Percentiles rank a stretch among this genome's conserved stretches.
These are phyloP conservation scores for Hypoxylon sp. DNA, from an alignment of 2,329 filamentous ascomycete genomes.

Conservation along the genomic window DNA sequence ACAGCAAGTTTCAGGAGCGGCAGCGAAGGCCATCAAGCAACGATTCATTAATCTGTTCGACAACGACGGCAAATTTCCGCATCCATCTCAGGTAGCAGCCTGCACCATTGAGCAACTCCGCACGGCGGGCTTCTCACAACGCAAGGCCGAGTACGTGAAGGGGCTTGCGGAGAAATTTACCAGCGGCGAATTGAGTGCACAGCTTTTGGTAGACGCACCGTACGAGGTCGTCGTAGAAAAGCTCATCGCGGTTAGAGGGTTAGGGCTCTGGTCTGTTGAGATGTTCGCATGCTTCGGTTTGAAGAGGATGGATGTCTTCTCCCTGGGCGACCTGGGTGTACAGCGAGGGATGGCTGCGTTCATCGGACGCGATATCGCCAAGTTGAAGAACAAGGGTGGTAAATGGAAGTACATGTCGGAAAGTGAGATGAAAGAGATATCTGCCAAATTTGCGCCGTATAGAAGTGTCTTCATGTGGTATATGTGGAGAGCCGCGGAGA, in stretches of 20 bases:
- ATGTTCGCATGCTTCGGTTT: conserved; percentile 99
- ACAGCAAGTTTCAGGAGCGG: conserved; percentile 95
- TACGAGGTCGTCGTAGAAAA: conserved; percentile 89
- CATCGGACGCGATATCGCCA: conserved; percentile 84
- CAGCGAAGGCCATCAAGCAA: conserved; percentile 88
- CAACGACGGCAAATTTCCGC: conserved; percentile 72
- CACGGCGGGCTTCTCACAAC: conserved; percentile 88
- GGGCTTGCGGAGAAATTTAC: conserved; percentile 88
- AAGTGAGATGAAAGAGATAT: conserved; percentile 88
- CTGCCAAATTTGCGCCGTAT: conserved; percentile 86
- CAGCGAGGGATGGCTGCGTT: conserved; percentile 95
- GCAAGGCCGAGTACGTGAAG: conserved; percentile 95
- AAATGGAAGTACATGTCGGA: conserved; percentile 99
- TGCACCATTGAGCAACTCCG: conserved; percentile 78
- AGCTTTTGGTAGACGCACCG: conserved; percentile 80
- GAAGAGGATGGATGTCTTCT: conserved; percentile 95
- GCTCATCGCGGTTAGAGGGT: conserved; percentile 86
- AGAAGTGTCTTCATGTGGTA: conserved; percentile 98
- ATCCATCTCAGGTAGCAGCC: conserved; percentile 78
- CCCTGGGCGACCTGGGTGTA: conserved; percentile 90
- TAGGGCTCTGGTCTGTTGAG: conserved; percentile 93
- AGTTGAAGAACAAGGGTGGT: conserved; percentile 81
- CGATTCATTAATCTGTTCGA: conserved; percentile 85
- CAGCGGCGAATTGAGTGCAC: conserved; percentile 79
- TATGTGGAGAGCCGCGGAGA: conserved; percentile 91